Conservation (phyloP, 208 protist species). For the Trypanosoma mega region DNA sequence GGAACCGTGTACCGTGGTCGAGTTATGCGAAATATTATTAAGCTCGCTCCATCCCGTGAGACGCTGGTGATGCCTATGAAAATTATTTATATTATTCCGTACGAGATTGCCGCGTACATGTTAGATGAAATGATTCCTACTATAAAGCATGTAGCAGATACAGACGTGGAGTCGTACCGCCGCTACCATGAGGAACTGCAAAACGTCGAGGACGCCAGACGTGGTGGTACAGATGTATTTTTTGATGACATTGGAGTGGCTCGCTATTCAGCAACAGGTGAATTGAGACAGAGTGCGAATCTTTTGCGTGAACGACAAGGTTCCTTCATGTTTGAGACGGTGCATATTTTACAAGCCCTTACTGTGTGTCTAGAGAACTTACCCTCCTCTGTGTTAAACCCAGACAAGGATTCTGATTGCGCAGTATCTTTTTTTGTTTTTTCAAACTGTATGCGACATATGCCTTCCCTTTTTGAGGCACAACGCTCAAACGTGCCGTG, state of each 20-base stretch:
- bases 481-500: slow-evolving; percentile 56
- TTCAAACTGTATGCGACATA: slow-evolving; percentile 75
- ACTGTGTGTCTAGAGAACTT: slow-evolving; percentile 73
- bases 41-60: slow-evolving; percentile 52
- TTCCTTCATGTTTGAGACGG: slow-evolving; percentile 74
- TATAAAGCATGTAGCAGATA: slow-evolving; percentile 62
- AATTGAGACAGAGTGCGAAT: slow-evolving; percentile 7
- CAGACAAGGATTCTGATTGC: slow-evolving; percentile 79
- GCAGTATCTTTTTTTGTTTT: slow-evolving; percentile 88
- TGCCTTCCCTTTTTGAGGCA: slow-evolving; percentile 61
- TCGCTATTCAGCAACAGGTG: slow-evolving; percentile 4
- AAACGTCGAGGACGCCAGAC: slow-evolving; percentile 29
- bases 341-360: slow-evolving; percentile 69
- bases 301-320: slow-evolving; percentile 26
- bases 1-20: slow-evolving; percentile 47
- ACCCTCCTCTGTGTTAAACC: slow-evolving; percentile 66
- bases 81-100: slow-evolving; percentile 68
- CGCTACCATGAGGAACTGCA: slow-evolving; percentile 62
- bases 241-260: slow-evolving; percentile 8
- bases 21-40: slow-evolving; percentile 75
- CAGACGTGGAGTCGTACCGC: slow-evolving; percentile 67
- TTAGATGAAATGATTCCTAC: slow-evolving; percentile 86
- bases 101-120: slow-evolving; percentile 76
- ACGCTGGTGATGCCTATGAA: slow-evolving; percentile 60
- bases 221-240: slow-evolving; percentile 11